Evolutionary conservation across 2,329 filamentous ascomycete genomes (phyloP), one percentile per base, ranked within the genome.

Genomic region (Fusarium setosum): DNA sequence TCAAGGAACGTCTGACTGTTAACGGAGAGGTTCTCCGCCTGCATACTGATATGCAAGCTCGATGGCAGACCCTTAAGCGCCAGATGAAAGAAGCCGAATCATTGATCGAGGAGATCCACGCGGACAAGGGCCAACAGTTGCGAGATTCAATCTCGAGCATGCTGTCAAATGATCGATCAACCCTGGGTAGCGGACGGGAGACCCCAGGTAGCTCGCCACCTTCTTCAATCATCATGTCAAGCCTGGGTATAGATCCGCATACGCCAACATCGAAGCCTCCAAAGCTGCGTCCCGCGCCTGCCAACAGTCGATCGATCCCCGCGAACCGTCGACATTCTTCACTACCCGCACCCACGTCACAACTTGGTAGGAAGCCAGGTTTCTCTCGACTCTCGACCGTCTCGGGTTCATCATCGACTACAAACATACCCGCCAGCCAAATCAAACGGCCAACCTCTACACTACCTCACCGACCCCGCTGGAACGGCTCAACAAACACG

Each of bases 61-160:
- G 91, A 71, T 96, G 94, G 88, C 87, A 90, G 66, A 86, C 87
- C 5, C 81, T 97, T 50, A 93, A 94, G 73, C 84, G 86, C 13
- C 88, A 92, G 63, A 95, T 96, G 81, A 86, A 83, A 59, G 91
- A 94, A 6, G 89, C 96, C 81, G 93, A 97, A 75, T 74, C 84
- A 7, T 81, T 87, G 15, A 76, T 98, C 29, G 92, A 96, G 57
- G 93, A 96, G 52, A 82, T 94, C 3, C 85, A 90, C 48, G 78
- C 80, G 8, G 86, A 88, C 50, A 86, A 85, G 65, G 89, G 87
- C 51, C 92, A 94, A 73, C 92, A 95, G 70, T 83, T 97, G 47
- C 88, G 95, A 44, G 95, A 98, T 76, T 97, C 95, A 0, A 91
- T 98, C 56, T 97, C 94, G 0, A 97, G 92, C 69, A 93, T 97